Evolutionary conservation across 257 asterid species (phyloP).

Genomic region (Plectranthus barbatus): DNA sequence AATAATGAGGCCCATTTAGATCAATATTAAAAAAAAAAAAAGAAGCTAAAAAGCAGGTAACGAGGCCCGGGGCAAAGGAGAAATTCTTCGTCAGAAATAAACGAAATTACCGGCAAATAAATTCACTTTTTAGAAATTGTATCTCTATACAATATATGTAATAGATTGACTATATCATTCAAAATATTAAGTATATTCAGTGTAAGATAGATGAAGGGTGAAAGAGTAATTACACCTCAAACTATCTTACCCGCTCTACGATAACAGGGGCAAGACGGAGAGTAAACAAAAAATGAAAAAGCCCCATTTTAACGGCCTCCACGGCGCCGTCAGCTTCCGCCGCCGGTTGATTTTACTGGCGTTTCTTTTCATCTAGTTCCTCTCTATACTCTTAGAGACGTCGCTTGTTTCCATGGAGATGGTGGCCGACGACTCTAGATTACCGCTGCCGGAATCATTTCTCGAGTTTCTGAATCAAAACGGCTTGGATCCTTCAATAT

Average conservation of each 20-base stretch:
- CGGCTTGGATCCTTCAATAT: conserved; percentile 75
- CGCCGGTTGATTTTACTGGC: not conserved
- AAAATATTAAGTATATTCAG: no score
- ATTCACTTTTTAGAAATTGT: no score
- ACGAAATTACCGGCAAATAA: no score
- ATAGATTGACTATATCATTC: no score
- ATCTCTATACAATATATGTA: no score
- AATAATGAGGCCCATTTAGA: no score
- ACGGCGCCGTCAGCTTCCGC: not conserved
- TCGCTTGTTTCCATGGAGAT: conserved; percentile 21
- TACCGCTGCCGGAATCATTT: conserved; percentile 67
- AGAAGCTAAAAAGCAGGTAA: no score
- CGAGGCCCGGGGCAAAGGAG: no score
- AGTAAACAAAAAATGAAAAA: no score
- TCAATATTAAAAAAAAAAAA: no score
- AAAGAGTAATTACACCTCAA: not conserved
- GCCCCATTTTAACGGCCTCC: not conserved
- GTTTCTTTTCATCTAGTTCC: not conserved
- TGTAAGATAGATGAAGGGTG: no score
- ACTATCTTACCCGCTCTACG: not conserved
- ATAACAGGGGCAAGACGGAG: not conserved
- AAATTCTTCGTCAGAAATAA: no score
- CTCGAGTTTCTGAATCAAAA: conserved; percentile 60
- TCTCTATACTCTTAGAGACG: not conserved
- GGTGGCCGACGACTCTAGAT: conserved; percentile 17